Base-by-base conservation (phyloP, 2,329 filamentous ascomycete species). In the Aspergillus sp. region DNA sequence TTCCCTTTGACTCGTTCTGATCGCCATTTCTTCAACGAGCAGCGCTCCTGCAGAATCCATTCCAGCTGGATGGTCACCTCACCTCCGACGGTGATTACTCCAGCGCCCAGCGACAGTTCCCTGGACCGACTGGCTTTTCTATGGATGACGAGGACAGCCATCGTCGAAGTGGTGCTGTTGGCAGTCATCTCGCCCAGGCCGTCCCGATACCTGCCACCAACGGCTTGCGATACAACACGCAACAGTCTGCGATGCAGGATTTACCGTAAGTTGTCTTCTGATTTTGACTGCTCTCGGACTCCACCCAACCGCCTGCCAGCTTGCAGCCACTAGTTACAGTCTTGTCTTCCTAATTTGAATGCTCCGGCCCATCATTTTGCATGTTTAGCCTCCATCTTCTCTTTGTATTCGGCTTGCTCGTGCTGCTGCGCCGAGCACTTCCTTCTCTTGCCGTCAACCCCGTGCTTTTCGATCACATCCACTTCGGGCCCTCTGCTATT, bases 191-290 rank as follows among this genome's bases (percentile, higher is more conserved):
- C 56, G 69, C 73, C 56, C 73, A 75, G 66, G 73, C 77, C 52
- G 77, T 74, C 66, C 72, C 77, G 58, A 77, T 81, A 67, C 70
- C 77, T 67, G 70, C 76, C 64, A 75, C 72, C 68, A 80, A 78
- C 72, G 76, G 77, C 70, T 69, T 79, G 75, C 78, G 80, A 75
- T 84, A 81, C 77, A 76, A 77, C 68, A 67, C 79, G 73, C 77
- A 77, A 71, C 80, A 79, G 74, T 74, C 79, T 78, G 71, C 74
- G 65, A 72, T 77, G 72, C 75, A 79, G 66, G 81, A 84, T 72
- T 73, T 77, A 73, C 78, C 77, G 82, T 85, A 82, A 80, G 82
- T 84, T 69, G 60, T 68, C 75, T 80, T 80, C 71, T 54, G 70
- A 73, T 75, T 64, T 57, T 56, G 68, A 69, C 69, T 69, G 61